phyloP scores from a whole-genome alignment of 768 basidiomycete genomes.

The Boletus patriciae region DNA sequence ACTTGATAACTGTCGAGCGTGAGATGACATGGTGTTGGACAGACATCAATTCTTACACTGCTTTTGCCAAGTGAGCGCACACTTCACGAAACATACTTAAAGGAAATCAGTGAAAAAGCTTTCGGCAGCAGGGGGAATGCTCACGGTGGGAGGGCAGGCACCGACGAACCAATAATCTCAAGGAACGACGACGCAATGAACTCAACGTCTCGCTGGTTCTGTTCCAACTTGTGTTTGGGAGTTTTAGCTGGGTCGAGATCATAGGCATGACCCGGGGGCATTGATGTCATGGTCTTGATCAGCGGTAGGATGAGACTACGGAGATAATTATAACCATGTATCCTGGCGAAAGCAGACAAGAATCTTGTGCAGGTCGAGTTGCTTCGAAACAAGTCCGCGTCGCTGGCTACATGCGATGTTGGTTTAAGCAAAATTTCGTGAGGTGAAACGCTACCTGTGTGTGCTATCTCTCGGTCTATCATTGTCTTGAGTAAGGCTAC shows the following conservation, averaged over 20 bases:
- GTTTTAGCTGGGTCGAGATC: conserved; percentile 73
- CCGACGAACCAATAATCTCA: conserved; percentile 68
- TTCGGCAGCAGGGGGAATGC: conserved; percentile 26
- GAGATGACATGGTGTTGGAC: conserved; percentile 10
- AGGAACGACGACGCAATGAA: conserved; percentile 75
- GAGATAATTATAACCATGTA: conserved; percentile 93
- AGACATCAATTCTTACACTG: conserved; percentile 56
- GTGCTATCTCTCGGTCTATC: conserved; percentile 81
- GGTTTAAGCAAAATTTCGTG: neutral
- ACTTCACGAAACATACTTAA: conserved; percentile 83
- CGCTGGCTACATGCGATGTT: conserved; percentile 54
- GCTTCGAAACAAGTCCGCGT: conserved; percentile 80
- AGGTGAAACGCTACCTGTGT: conserved; percentile 54
- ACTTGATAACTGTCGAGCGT: conserved; percentile 48
- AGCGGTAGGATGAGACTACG: conserved; percentile 75
- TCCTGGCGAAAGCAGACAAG: conserved; percentile 79
- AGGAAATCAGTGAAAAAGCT: neutral
- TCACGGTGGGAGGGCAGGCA: conserved; percentile 71
- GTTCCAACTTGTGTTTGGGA: conserved; percentile 55
- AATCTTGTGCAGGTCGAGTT: conserved; percentile 89
- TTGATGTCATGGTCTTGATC: conserved; percentile 67
- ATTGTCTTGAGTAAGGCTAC: conserved; percentile 76
- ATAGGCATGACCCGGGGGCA: conserved; percentile 73
- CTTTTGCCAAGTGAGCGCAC: conserved; percentile 74
- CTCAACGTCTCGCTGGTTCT: conserved; percentile 71